Evolutionary conservation across 805 yeast species (phyloP), one percentile per base, ranked within the genome.

Genomic region (Kurtzmaniella cleridarum): DNA sequence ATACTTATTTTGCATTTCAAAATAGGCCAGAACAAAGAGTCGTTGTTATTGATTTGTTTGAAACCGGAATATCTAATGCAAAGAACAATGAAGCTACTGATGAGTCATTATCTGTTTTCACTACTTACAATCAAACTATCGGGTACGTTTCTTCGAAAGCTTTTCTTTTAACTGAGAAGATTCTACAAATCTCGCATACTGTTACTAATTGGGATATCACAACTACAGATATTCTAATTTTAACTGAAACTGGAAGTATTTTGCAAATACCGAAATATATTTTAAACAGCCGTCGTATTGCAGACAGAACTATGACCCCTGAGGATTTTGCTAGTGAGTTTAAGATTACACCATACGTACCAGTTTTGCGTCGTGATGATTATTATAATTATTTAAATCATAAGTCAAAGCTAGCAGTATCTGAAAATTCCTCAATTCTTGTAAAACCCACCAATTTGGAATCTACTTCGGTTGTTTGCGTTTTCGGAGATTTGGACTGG

Each of bases 11-110:
- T 52, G 72, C 80, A 40, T 51, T 54, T 1, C 55, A 55, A 2
- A 81, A 81, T 9, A 55, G 67, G 15, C 73, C 76, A 36, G 71
- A 67, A 42, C 73, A 66, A 42, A 75, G 81, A 49, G 53, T 93
- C 11, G 78, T 73, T 12, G 88, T 84, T 3, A 65, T 87, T 50
- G 97, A 93, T 55, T 59, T 93, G 30, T 93, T 78, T 59, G 95
- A 87, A 51, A 79, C 88, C 1, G 53, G 66, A 11, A 57, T 53
- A 3, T 77, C 84, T 16, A 73, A 84, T 55, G 53, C 56, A n/a
- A 38, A 41, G 68, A 76, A 48, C 41, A 56, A 38, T 37, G 50
- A 16, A 9, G 48, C 34, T 5, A 45, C 43, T 3, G 45, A 39
- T 5, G 58, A 28, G 10, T 6, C 13, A 7, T 15, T 59, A 13